A percentile compares a stretch with the other conserved stretches of the same genome.
These are phyloP conservation scores for Acacia pycnantha DNA, from an alignment of 331 rosid genomes.

Conservation along the genomic window DNA sequence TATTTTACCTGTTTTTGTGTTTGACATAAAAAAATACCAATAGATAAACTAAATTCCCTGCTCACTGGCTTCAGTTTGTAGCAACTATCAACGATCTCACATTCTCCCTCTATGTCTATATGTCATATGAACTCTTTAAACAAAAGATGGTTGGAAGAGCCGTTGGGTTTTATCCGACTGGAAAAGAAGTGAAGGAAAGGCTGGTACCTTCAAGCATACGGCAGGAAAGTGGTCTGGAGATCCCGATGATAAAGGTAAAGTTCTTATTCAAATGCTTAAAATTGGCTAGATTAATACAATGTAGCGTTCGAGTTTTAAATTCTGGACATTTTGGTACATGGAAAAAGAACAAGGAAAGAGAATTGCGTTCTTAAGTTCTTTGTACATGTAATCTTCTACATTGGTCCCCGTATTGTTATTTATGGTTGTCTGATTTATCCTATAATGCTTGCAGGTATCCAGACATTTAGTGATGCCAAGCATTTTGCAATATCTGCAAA, in stretches of 20 bases:
- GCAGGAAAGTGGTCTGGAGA: conserved; percentile 94
- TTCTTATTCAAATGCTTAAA: conserved; percentile 5
- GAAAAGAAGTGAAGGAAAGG: conserved; percentile 93
- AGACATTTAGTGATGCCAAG: conserved; percentile 83
- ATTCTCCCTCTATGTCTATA: background rate
- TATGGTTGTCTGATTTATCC: background rate
- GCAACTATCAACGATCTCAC: background rate
- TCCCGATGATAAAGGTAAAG: conserved; percentile 83
- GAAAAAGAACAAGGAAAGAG: background rate
- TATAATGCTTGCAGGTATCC: conserved; percentile 63
- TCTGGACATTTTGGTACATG: background rate
- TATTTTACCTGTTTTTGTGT: background rate
- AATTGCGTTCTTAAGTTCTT: background rate
- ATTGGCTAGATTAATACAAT: background rate
- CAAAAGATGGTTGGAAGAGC: conserved; percentile 83
- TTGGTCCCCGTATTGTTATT: background rate
- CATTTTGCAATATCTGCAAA: conserved; percentile 87
- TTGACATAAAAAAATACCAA: background rate
- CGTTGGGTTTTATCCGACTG: conserved; percentile 92
- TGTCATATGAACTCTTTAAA: conserved; percentile 11
- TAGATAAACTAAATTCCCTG: background rate
- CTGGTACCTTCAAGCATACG: conserved; percentile 82
- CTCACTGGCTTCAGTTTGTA: background rate
- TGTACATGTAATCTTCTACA: background rate
- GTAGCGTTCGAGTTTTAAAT: background rate